Percentiles rank a stretch among this genome's conserved stretches.
Conservation (phyloP, 345 rosid genomes). For the Chamaenerion angustifolium region DNA sequence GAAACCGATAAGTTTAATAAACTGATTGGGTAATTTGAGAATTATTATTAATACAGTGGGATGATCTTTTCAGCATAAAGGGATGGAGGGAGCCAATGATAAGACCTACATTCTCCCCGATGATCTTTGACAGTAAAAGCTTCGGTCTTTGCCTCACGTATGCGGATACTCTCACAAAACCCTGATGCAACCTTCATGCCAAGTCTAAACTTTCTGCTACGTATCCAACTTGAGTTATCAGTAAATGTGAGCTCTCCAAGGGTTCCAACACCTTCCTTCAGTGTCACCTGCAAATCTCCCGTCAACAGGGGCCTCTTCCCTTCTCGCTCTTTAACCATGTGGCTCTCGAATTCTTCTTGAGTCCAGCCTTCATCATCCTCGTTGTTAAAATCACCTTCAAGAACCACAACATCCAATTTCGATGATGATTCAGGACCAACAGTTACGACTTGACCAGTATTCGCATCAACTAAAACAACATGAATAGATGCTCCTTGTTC, state of each 20-base stretch:
- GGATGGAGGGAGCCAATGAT: slow-evolving; percentile 2
- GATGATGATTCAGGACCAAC: slow-evolving; percentile 69
- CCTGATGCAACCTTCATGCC: slow-evolving; percentile 74
- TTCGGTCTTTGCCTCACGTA: slow-evolving; percentile 95
- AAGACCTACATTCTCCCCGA: slow-evolving; percentile 66
- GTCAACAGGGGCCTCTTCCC: slow-evolving; percentile 88
- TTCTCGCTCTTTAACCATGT: slow-evolving; percentile 86
- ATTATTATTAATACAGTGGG: too few species aligned
- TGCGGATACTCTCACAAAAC: slow-evolving; percentile 60
- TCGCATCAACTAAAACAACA: slow-evolving; percentile 54
- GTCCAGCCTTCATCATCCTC: slow-evolving; percentile 94
- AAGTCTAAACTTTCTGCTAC: slow-evolving; percentile 92
- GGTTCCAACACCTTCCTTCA: slow-evolving; percentile 97
- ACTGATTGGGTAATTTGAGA: not conserved
- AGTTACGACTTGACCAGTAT: slow-evolving; percentile 56
- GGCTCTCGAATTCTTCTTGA: slow-evolving; percentile 83
- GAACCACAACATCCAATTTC: slow-evolving; percentile 79
- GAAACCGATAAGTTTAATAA: not conserved
- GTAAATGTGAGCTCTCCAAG: slow-evolving; percentile 83
- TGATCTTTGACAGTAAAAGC: slow-evolving; percentile 96
- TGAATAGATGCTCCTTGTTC: slow-evolving; percentile 98
- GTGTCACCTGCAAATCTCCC: slow-evolving; percentile 77
- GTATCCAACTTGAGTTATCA: slow-evolving; percentile 97
- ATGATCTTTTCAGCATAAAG: not conserved
- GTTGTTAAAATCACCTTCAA: slow-evolving; percentile 86